Evolutionary conservation across 1,139 yeast species (phyloP).

Genomic region (Hyphopichia wangnamkhiaoensis): DNA sequence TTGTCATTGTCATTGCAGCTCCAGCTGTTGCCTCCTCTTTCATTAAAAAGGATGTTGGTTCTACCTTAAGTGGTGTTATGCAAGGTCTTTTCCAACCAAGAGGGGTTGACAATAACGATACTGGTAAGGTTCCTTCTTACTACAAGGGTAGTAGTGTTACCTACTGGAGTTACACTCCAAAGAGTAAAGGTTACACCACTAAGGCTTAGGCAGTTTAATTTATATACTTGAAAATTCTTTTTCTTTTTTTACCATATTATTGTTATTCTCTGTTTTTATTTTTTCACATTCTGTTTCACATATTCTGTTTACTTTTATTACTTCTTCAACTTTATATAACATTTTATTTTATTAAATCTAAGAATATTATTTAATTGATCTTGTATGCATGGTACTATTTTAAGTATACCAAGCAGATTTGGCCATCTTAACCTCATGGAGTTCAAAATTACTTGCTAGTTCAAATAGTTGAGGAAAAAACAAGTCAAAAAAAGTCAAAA

Average conservation of each 20-base stretch:
- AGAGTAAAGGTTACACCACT: slow-evolving; percentile 60
- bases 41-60: slow-evolving; percentile 32
- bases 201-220: slow-evolving; percentile 43
- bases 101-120: slow-evolving; percentile 77
- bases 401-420: too few species aligned
- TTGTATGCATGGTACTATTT: too few species aligned
- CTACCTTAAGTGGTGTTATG: slow-evolving; percentile 47
- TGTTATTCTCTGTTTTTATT: not conserved
- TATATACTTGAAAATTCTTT: not conserved
- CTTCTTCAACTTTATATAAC: not conserved
- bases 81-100: slow-evolving; percentile 89
- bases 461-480: too few species aligned
- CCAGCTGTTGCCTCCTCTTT: slow-evolving; percentile 77
- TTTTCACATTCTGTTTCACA: not conserved
- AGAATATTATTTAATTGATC: too few species aligned
- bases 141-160: slow-evolving; percentile 7
- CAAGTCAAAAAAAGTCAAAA: too few species aligned
- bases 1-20: slow-evolving; percentile 79
- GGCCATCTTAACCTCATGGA: too few species aligned
- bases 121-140: slow-evolving; percentile 45
- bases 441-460: too few species aligned
- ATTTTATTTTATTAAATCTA: not conserved
- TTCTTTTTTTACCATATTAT: not conserved
- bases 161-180: slow-evolving; percentile 57
- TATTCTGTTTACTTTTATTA: not conserved